Evolutionary conservation across 2,329 filamentous ascomycete species (phyloP).

Genomic region (Macrophomina pseudophaseolina): DNA sequence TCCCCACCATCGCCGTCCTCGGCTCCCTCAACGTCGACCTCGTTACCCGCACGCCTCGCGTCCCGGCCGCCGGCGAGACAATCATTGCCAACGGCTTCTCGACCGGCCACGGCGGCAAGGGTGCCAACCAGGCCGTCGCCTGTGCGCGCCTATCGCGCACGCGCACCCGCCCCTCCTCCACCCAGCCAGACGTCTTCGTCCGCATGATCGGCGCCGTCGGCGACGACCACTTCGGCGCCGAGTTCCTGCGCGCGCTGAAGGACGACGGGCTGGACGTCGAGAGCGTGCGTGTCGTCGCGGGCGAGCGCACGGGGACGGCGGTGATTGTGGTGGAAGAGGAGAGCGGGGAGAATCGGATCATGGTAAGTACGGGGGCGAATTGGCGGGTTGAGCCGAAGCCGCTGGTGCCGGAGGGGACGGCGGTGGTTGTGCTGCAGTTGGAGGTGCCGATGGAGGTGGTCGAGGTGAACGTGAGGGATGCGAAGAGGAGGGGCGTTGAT

Average conservation of each 20-base stretch:
- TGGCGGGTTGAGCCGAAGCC: slow-evolving; percentile 44
- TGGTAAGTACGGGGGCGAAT: slow-evolving; percentile 56
- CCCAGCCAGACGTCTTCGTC: slow-evolving; percentile 45
- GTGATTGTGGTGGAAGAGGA: slow-evolving; percentile 56
- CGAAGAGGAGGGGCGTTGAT: slow-evolving; percentile 30
- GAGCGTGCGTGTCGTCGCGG: slow-evolving; percentile 46
- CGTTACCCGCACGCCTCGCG: slow-evolving; percentile 82
- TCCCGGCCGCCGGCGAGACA: slow-evolving; percentile 86
- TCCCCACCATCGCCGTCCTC: slow-evolving; percentile 73
- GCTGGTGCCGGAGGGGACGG: slow-evolving; percentile 47
- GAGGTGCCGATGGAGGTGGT: slow-evolving; percentile 53
- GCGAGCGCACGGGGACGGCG: slow-evolving; percentile 54
- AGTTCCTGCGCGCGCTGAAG: slow-evolving; percentile 48
- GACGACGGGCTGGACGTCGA: slow-evolving; percentile 51
- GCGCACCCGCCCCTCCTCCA: slow-evolving; percentile 13
- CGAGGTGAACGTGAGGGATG: slow-evolving; percentile 4
- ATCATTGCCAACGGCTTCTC: slow-evolving; percentile 78
- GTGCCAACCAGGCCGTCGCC: slow-evolving; percentile 92
- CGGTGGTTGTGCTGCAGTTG: slow-evolving; percentile 53
- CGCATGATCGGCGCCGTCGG: slow-evolving; percentile 58
- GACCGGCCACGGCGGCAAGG: slow-evolving; percentile 88
- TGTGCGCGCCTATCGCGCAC: slow-evolving; percentile 78
- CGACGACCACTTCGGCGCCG: slow-evolving; percentile 49
- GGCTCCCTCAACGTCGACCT: slow-evolving; percentile 96
- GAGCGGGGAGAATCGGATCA: slow-evolving; percentile 55